phyloP scores from a whole-genome alignment of 2,329 filamentous ascomycete genomes.

The Trichoderma semiorbis region DNA sequence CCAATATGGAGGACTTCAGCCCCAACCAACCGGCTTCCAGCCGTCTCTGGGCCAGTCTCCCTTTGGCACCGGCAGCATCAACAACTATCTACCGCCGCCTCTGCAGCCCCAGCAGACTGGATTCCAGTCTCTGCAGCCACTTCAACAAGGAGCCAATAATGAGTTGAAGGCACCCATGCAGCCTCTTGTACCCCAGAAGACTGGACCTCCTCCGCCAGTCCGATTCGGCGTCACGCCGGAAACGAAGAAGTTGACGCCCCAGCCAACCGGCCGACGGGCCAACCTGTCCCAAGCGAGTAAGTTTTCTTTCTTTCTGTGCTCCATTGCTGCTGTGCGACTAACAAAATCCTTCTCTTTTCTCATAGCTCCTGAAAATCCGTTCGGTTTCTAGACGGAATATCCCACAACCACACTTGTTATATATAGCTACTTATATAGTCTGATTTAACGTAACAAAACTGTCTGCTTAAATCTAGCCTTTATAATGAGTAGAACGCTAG shows the following conservation, averaged over 20 bases:
- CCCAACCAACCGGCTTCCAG: slow-evolving; percentile 63
- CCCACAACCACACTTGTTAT: background rate
- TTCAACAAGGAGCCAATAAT: slow-evolving; percentile 42
- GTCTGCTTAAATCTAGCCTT: slow-evolving; percentile 5
- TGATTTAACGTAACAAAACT: slow-evolving; percentile 10
- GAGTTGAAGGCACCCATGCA: slow-evolving; percentile 47
- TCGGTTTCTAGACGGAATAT: slow-evolving; percentile 42
- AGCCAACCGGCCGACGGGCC: slow-evolving; percentile 84
- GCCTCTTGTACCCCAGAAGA: slow-evolving; percentile 46
- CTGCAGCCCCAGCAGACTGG: slow-evolving; percentile 60
- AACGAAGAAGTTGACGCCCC: slow-evolving; percentile 73
- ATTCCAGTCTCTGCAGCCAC: slow-evolving; percentile 43
- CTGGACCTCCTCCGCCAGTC: slow-evolving; percentile 74
- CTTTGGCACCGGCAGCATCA: slow-evolving; percentile 48
- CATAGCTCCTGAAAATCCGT: slow-evolving; percentile 51
- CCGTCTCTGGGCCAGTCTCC: slow-evolving; percentile 45
- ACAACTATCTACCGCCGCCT: slow-evolving; percentile 56
- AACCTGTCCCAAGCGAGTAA: slow-evolving; percentile 95
- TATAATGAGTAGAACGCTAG: slow-evolving; percentile 14
- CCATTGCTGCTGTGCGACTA: background rate
- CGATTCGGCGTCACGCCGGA: slow-evolving; percentile 77
- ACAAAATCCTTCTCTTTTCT: background rate
- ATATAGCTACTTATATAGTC: slow-evolving; percentile 11
- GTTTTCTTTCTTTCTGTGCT: slow-evolving; percentile 40
- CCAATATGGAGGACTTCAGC: slow-evolving; percentile 49